These are phyloP conservation scores for Phellopilus nigrolimitatus DNA, from an alignment of 1,284 basidiomycete species.

Conservation along the genomic window DNA sequence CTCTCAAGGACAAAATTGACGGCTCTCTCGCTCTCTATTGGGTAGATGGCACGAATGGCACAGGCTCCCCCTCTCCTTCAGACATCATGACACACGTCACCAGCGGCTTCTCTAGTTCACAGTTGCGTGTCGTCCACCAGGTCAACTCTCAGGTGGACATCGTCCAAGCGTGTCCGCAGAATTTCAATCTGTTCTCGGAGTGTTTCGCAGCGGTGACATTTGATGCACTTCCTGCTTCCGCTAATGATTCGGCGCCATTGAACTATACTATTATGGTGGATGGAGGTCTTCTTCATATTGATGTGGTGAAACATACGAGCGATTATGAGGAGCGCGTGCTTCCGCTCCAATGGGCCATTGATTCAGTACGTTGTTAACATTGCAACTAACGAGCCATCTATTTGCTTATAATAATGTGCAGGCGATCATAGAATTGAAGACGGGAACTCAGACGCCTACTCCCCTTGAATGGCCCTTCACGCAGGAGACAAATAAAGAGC, in stretches of 20 bases:
- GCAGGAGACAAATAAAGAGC: slow-evolving; percentile 58
- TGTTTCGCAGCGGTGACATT: slow-evolving; percentile 74
- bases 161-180: slow-evolving; percentile 59
- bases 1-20: slow-evolving; percentile 47
- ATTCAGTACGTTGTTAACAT: slow-evolving; percentile 42
- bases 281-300: slow-evolving; percentile 56
- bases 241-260: slow-evolving; percentile 36
- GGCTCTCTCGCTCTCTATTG: slow-evolving; percentile 53
- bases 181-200: slow-evolving; percentile 63
- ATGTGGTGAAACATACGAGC: slow-evolving; percentile 59
- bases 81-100: slow-evolving; percentile 57
- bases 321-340: slow-evolving; percentile 67
- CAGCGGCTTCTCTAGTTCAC: slow-evolving; percentile 39
- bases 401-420: slow-evolving; percentile 24
- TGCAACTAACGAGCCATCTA: neutral
- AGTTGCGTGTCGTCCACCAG: slow-evolving; percentile 43
- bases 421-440: slow-evolving; percentile 64
- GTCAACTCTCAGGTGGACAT: slow-evolving; percentile 47
- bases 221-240: slow-evolving; percentile 46
- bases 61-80: slow-evolving; percentile 43
- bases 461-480: slow-evolving; percentile 73
- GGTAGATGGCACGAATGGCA: slow-evolving; percentile 56
- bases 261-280: slow-evolving; percentile 73
- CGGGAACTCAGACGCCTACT: slow-evolving; percentile 45
- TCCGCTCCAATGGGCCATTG: slow-evolving; percentile 75